Conservation (phyloP, 2,329 filamentous ascomycete species). For the Cercospora janseana region DNA sequence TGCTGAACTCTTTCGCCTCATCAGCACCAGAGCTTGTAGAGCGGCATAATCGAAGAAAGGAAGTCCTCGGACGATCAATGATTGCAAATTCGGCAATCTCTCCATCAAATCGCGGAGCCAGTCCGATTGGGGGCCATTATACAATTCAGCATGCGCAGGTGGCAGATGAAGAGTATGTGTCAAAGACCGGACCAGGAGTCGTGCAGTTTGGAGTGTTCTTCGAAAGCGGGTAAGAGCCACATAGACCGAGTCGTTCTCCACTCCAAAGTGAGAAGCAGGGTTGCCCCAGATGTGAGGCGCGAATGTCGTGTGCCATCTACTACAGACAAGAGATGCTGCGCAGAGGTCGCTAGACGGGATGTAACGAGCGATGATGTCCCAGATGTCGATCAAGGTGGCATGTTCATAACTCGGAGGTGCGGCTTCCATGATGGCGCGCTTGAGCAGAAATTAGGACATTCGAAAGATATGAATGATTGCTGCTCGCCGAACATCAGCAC, state of each 20-base stretch:
- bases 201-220: slow-evolving; percentile 54
- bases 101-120: slow-evolving; percentile 61
- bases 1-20: slow-evolving; percentile 32
- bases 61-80: slow-evolving; percentile 57
- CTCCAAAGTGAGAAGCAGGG: slow-evolving; percentile 61
- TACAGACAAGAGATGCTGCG: slow-evolving; percentile 55
- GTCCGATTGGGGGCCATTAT: slow-evolving; percentile 57
- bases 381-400: slow-evolving; percentile 55
- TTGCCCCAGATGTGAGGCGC: slow-evolving; percentile 61
- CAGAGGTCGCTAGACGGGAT: slow-evolving; percentile 57
- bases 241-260: slow-evolving; percentile 60
- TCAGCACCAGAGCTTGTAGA: slow-evolving; percentile 47
- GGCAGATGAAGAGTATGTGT: slow-evolving; percentile 63
- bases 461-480: not conserved
- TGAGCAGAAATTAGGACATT: not conserved
- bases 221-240: slow-evolving; percentile 61
- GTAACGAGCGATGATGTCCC: slow-evolving; percentile 57
- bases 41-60: slow-evolving; percentile 63
- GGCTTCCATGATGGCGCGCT: slow-evolving; percentile 50
- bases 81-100: slow-evolving; percentile 58
- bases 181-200: slow-evolving; percentile 53
- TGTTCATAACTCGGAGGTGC: slow-evolving; percentile 60
- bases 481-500: not conserved
- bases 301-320: slow-evolving; percentile 58
- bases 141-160: slow-evolving; percentile 60